Evolutionary conservation across 768 basidiomycete genomes (phyloP).

Genomic region (Psilocybe sp.): DNA sequence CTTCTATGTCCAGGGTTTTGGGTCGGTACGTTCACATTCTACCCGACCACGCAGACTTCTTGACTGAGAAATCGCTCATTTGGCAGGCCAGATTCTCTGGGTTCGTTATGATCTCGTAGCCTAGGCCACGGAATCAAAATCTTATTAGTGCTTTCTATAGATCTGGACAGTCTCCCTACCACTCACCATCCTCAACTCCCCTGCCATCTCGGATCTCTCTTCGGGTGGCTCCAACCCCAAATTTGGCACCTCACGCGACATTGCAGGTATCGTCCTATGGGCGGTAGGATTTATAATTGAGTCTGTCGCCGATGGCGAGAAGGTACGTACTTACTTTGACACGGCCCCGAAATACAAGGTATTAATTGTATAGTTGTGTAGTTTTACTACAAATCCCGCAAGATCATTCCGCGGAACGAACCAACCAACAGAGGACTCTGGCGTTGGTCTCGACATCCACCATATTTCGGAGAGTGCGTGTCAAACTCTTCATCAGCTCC

Average conservation of each 20-base stretch:
- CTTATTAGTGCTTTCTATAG: conserved; percentile 21
- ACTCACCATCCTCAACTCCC: conserved; percentile 64
- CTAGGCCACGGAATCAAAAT: not conserved
- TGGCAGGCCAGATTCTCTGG: conserved; percentile 56
- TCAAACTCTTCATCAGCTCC: no score
- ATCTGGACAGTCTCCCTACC: conserved; percentile 66
- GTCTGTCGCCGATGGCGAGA: conserved; percentile 54
- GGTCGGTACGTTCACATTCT: conserved; percentile 34
- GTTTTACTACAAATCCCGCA: conserved; percentile 51
- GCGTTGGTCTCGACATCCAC: conserved; percentile 62
- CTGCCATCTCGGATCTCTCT: conserved; percentile 49
- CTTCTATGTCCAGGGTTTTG: conserved; percentile 41
- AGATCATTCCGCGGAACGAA: conserved; percentile 44
- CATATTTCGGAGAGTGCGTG: conserved; percentile 69
- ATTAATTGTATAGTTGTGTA: no score
- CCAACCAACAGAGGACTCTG: conserved; percentile 49
- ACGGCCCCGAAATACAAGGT: conserved; percentile 1
- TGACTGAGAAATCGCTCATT: conserved; percentile 42
- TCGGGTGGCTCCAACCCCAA: conserved; percentile 46
- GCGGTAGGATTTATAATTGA: conserved; percentile 57
- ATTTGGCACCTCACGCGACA: conserved; percentile 63
- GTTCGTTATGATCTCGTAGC: conserved; percentile 25
- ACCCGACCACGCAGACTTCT: conserved; percentile 39
- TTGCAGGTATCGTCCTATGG: conserved; percentile 63
- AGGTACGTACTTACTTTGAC: conserved; percentile 29